phyloP scores from a whole-genome alignment of 192 early-diverging fungal species.

The Coemansia erecta region DNA sequence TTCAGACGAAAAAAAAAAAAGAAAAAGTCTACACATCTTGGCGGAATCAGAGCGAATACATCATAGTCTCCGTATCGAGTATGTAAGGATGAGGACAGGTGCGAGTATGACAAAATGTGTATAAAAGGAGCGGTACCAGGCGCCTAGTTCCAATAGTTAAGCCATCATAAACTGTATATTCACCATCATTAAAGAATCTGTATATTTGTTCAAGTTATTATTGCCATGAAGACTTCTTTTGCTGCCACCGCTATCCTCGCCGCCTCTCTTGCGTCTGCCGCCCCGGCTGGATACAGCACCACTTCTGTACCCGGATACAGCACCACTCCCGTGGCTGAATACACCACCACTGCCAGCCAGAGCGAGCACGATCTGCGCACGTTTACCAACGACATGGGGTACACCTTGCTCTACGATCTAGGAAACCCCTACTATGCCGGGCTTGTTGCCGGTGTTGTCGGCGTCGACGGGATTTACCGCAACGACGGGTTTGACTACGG shows the following conservation, averaged over 20 bases:
- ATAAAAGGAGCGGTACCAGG: neutral
- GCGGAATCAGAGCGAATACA: neutral
- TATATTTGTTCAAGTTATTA: neutral
- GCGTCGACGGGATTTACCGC: conserved; percentile 33
- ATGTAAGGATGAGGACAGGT: neutral
- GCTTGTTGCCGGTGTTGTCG: conserved; percentile 3
- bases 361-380: conserved; percentile 25
- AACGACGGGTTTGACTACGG: neutral
- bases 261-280: neutral
- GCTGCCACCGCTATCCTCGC: neutral
- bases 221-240: conserved; percentile 1
- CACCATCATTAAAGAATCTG: neutral
- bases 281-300: neutral
- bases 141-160: too few relatives aligned
- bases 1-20: neutral
- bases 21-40: neutral
- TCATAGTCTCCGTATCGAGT: neutral
- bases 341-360: too few relatives aligned
- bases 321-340: neutral
- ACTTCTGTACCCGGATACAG: neutral
- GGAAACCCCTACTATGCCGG: conserved; percentile 19
- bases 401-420: conserved; percentile 34
- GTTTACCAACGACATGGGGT: conserved; percentile 21
- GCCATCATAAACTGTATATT: neutral
- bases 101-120: neutral